Percentiles rank a stretch among this genome's conserved stretches.
Evolutionary conservation across 2,329 filamentous ascomycete genomes (phyloP).

Genomic region (Reticulascus tulasneorum): DNA sequence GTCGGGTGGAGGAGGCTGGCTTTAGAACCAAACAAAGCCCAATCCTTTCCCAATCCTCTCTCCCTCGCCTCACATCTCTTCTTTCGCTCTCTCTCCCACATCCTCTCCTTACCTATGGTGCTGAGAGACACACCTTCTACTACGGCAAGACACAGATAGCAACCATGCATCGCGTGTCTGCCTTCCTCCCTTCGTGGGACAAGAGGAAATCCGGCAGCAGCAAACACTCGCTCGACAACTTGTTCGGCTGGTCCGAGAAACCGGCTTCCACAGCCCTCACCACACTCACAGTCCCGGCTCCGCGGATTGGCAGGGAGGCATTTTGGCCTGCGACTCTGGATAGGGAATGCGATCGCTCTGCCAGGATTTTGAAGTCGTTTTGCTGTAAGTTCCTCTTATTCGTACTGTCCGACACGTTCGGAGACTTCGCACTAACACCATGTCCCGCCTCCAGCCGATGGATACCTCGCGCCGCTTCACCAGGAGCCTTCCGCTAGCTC

Average conservation of each 20-base stretch:
- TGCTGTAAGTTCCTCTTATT: slow-evolving; percentile 58
- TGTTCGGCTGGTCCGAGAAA: slow-evolving; percentile 42
- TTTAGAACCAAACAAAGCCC: slow-evolving; percentile 13
- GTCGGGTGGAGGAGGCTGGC: slow-evolving; percentile 14
- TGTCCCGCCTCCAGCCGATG: slow-evolving; percentile 40
- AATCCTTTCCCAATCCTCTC: slow-evolving; percentile 8
- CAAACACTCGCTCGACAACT: slow-evolving; percentile 27
- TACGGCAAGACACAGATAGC: too few relatives aligned
- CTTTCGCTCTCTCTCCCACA: slow-evolving; percentile 6
- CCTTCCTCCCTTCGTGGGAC: slow-evolving; percentile 41
- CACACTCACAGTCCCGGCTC: too few relatives aligned
- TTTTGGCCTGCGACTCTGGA: slow-evolving; percentile 86
- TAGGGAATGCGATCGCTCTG: slow-evolving; percentile 87
- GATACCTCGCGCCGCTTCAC: slow-evolving; percentile 47
- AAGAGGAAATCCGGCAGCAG: slow-evolving; percentile 33
- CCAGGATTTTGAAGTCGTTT: slow-evolving; percentile 83
- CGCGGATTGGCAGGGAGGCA: slow-evolving; percentile 65
- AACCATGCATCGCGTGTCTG: slow-evolving; percentile 40
- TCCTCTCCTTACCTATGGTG: too few relatives aligned
- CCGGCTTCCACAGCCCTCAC: too few relatives aligned
- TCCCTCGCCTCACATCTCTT: slow-evolving; percentile 11
- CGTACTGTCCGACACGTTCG: slow-evolving; percentile 1
- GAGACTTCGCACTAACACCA: slow-evolving; percentile 6
- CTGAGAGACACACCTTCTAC: too few relatives aligned
- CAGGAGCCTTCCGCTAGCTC: slow-evolving; percentile 22